These are phyloP conservation scores for Blastobotrys petasosporus DNA, from an alignment of 1,139 yeast species.

Conservation along the genomic window DNA sequence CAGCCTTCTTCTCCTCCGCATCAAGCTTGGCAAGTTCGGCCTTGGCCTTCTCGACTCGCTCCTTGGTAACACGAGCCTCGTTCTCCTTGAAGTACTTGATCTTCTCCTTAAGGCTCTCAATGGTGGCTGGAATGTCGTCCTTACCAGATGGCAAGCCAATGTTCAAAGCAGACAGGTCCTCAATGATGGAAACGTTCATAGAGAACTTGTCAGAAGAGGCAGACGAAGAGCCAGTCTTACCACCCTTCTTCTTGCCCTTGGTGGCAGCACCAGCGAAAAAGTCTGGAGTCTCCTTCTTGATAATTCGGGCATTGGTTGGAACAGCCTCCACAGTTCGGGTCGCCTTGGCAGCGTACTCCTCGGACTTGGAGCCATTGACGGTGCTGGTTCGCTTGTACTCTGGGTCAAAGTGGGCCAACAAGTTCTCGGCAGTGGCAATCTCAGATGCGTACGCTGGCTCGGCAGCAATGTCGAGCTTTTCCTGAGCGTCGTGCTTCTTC, in stretches of 20 bases:
- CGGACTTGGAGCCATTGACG: constrained; percentile 27
- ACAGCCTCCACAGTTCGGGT: constrained; percentile 44
- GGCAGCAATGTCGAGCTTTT: constrained; percentile 65
- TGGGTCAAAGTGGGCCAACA: constrained; percentile 74
- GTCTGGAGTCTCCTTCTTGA: constrained; percentile 57
- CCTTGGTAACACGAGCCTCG: constrained; percentile 78
- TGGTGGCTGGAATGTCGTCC: constrained; percentile 64
- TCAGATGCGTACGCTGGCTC: constrained; percentile 80
- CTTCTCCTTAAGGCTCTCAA: constrained; percentile 68
- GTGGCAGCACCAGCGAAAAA: constrained; percentile 46
- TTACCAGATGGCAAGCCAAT: constrained; percentile 74
- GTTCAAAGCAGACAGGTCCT: constrained; percentile 69
- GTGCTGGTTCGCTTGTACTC: constrained; percentile 42
- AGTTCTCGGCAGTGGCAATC: constrained; percentile 64
- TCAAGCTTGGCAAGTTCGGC: constrained; percentile 61
- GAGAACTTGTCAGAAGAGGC: constrained; percentile 41
- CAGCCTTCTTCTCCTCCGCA: constrained; percentile 16
- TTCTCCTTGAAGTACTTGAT: constrained; percentile 61
- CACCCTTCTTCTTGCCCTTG: constrained; percentile 42
- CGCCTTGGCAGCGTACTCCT: constrained; percentile 30
- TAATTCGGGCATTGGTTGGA: constrained; percentile 60
- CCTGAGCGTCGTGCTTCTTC: constrained; percentile 41
- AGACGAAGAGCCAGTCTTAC: constrained; percentile 17
- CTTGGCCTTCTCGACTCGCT: constrained; percentile 68
- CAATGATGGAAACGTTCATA: constrained; percentile 76